Evolutionary conservation across 805 yeast genomes (phyloP).

Genomic region (Kodamaea laetipori): DNA sequence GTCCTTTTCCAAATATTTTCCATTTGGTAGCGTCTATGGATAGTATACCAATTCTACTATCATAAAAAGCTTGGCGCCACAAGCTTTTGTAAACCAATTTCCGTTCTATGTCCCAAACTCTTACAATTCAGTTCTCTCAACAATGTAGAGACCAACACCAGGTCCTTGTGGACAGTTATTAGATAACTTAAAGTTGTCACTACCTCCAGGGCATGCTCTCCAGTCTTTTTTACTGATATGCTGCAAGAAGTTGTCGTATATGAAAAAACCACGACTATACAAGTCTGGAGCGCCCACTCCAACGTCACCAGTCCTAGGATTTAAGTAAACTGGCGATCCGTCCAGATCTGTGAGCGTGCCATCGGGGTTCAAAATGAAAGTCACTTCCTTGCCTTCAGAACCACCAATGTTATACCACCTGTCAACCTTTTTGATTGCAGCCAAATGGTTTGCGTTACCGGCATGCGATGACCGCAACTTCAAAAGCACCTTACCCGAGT

Average conservation of each 20-base stretch:
- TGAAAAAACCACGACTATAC: slow-evolving; percentile 6
- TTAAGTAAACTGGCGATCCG: slow-evolving; percentile 4
- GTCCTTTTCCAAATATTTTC: too few relatives aligned
- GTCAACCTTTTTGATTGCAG: slow-evolving; percentile 7
- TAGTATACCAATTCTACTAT: too few relatives aligned
- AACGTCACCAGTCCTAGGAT: slow-evolving; percentile 1
- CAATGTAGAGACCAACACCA: slow-evolving; percentile 5
- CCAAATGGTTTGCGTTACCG: slow-evolving; percentile 10
- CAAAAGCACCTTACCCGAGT: neutral
- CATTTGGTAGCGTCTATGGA: too few relatives aligned
- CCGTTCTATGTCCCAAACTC: too few relatives aligned
- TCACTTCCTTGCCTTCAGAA: slow-evolving; percentile 2
- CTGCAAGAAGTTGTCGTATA: slow-evolving; percentile 9
- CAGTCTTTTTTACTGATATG: slow-evolving; percentile 9
- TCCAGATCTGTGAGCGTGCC: slow-evolving; percentile 10
- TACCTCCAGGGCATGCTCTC: slow-evolving; percentile 8
- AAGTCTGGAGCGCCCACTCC: neutral
- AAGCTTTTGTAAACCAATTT: too few relatives aligned
- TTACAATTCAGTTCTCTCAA: neutral
- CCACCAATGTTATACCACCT: slow-evolving; percentile 6
- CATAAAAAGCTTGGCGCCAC: too few relatives aligned
- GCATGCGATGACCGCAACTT: slow-evolving; percentile 9
- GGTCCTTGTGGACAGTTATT: slow-evolving; percentile 10
- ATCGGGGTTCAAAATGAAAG: slow-evolving; percentile 3
- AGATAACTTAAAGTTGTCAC: slow-evolving; percentile 1